Base-by-base conservation (phyloP, 805 yeast genomes). In the Ogataea wickerhamii region DNA sequence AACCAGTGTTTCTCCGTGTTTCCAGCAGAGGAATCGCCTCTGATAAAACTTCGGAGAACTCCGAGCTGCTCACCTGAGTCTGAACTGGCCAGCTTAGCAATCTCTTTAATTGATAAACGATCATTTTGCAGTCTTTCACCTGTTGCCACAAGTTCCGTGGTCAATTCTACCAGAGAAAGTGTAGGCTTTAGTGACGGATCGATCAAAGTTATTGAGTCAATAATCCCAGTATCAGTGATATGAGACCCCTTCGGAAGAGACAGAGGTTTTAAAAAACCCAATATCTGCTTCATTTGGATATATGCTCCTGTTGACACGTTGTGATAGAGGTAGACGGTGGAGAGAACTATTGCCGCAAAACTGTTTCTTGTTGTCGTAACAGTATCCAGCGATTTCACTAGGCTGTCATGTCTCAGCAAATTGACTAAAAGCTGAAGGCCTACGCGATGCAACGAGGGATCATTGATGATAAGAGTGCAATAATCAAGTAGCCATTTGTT, bases 111-210 rank as follows among this genome's bases (percentile, higher is more conserved):
- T 0, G 64, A 46, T 3, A 60, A 32, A 6, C 47, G 52, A 32
- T 52, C 59, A 1, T 55, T 49, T 28, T 48, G 51, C 7, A 61
- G 37, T 18, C 60, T 38, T 40, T 60, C 59, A 10, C 53, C 60
- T 7, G 54, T 46, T 28, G 56, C 58, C 18, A 61, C 53, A n/a
- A 42, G 38, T 20, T 46, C 47, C 4, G 41, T 33, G 18, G 57
- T 37, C 1, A 29, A 31, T 16, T 46, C 34, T 5, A 58, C 32
- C 6, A 51, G 28, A 0, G 36, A 10, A 6, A 32, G 26, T n/a
- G 58, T 39, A 14, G 56, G 59, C 3, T 16, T 23, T 4, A 48
- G 34, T 0, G 18, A 20, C 12, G 30, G 24, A 7, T 14, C 28
- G 27, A 37, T 33, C 10, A 38, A 42, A 3, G 34, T 26, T 3